phyloP scores from a whole-genome alignment of 352 stramenopile genomes.

The Phytophthora litchii region DNA sequence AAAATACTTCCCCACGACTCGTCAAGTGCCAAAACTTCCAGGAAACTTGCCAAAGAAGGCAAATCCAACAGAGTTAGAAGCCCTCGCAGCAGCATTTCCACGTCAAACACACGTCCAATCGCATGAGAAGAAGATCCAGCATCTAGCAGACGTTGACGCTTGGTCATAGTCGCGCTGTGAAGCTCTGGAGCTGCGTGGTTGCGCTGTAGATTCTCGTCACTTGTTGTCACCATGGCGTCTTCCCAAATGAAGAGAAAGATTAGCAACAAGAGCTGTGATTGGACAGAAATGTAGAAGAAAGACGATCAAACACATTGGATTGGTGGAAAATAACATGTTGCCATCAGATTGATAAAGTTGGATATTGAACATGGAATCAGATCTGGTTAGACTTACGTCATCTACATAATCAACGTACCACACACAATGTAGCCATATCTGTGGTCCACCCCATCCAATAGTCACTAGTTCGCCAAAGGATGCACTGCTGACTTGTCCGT shows the following conservation, averaged over 20 bases:
- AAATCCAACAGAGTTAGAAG: conserved; percentile 38
- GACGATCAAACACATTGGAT: not conserved
- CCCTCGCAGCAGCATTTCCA: conserved; percentile 37
- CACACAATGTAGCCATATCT: conserved; percentile 9
- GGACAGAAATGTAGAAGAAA: conserved; percentile 16
- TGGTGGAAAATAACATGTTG: conserved; percentile 8
- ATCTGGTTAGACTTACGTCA: not conserved
- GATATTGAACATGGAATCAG: conserved; percentile 4
- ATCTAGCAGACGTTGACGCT: conserved; percentile 25
- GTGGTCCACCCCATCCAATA: conserved; percentile 13
- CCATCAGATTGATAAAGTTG: no score
- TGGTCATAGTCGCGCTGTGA: conserved; percentile 3
- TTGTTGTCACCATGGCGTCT: conserved; percentile 19
- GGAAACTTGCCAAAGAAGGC: conserved; percentile 28
- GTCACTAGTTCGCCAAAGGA: conserved; percentile 18
- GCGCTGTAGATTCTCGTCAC: conserved; percentile 18
- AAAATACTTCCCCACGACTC: conserved; percentile 31
- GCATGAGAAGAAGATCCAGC: not conserved
- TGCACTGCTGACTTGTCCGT: conserved; percentile 12
- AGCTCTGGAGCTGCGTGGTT: conserved; percentile 6
- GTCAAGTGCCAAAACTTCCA: conserved; percentile 37
- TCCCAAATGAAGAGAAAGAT: conserved; percentile 24
- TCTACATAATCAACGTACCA: no score
- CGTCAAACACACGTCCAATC: conserved; percentile 33
- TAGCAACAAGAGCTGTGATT: conserved; percentile 14